Evolutionary conservation across 768 basidiomycete species (phyloP).

Genomic region (Xanthoconium stramineum): DNA sequence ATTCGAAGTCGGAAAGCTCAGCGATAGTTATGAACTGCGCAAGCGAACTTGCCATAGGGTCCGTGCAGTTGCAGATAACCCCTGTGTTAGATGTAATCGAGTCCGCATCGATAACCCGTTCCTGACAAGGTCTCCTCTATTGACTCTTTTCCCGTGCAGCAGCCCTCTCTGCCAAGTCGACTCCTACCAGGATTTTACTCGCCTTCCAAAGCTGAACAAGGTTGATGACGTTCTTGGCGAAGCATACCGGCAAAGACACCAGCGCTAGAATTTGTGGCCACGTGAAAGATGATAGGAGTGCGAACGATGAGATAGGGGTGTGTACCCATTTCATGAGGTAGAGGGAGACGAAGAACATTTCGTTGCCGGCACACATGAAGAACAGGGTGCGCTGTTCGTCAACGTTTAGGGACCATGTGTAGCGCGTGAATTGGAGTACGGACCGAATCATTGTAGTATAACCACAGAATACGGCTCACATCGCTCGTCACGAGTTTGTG

Average conservation of each 20-base stretch:
- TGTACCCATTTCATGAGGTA: conserved; percentile 89
- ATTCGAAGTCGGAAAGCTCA: conserved; percentile 1
- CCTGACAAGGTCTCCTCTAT: conserved; percentile 1
- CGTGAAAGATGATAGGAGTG: conserved; percentile 42
- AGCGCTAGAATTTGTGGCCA: conserved; percentile 75
- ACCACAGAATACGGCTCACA: conserved; percentile 86
- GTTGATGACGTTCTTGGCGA: conserved; percentile 89
- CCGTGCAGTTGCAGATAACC: conserved; percentile 5
- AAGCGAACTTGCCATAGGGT: conserved; percentile 8
- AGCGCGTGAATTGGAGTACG: conserved; percentile 30
- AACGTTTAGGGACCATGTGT: neutral
- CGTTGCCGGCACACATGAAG: conserved; percentile 91
- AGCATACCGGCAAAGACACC: conserved; percentile 62
- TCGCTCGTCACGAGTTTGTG: conserved; percentile 93
- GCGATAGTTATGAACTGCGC: conserved; percentile 13
- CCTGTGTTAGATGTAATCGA: conserved; percentile 13
- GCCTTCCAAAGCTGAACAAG: conserved; percentile 98
- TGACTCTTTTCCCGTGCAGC: conserved; percentile 45
- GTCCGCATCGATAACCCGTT: neutral
- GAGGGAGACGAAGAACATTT: conserved; percentile 90
- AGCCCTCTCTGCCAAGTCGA: conserved; percentile 85
- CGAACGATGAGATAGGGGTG: conserved; percentile 53
- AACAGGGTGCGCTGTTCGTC: conserved; percentile 73
- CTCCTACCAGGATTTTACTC: conserved; percentile 88
- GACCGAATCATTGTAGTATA: conserved; percentile 92